Base-by-base conservation (phyloP, 2,329 filamentous ascomycete genomes). In the Orbilia ellipsospora region DNA sequence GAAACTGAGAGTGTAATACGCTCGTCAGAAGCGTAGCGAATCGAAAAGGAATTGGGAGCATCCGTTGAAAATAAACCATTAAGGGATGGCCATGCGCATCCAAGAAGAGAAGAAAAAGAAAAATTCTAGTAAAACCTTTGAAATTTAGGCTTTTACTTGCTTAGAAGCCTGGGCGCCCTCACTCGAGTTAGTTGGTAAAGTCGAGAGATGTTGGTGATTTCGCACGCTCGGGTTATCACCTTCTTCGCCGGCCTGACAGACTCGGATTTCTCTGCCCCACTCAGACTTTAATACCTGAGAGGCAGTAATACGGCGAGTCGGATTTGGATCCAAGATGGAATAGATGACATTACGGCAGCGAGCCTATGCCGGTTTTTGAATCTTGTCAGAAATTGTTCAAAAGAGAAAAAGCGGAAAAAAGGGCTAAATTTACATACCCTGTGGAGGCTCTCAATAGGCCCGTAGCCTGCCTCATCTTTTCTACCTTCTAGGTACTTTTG, bases 301-400 rank as follows among this genome's bases (percentile, higher is more conserved):
- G 72, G 95, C 94, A 31, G 93, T 97, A 82, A 99, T 94, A 79
- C 95, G 92, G 78, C 95, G 91, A 69, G 88, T 88, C 26, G 95
- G 93, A 82, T 97, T 97, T 31, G 95, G 95, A 81, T 99, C 95
- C 54, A 99, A 87, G 78, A 99, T 97, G 20, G 94, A 98, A 84
- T 99, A 99, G 81, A 99, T 97, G 80, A 99, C 95, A 80, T 99
- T 99, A 77, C 95, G 92, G 84, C 95, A 99, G 80, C 94, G 93
- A 79, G 94, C 94, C 94, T 98, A 78, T 81, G 77, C 73, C 74
- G 61, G 56, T 36, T 64, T 45, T 76, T 18, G n/a, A 80, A 69
- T 81, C 10, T 77, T 66, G 26, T 74, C 72, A 77, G 75, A 74
- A 56, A 48, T 73, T 66, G 42, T 72, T 70, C 59, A 63, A 57